Percentiles rank a stretch among this genome's conserved stretches.
phyloP scores from a whole-genome alignment of 75 land plant genomes.

The Picea glauca region DNA sequence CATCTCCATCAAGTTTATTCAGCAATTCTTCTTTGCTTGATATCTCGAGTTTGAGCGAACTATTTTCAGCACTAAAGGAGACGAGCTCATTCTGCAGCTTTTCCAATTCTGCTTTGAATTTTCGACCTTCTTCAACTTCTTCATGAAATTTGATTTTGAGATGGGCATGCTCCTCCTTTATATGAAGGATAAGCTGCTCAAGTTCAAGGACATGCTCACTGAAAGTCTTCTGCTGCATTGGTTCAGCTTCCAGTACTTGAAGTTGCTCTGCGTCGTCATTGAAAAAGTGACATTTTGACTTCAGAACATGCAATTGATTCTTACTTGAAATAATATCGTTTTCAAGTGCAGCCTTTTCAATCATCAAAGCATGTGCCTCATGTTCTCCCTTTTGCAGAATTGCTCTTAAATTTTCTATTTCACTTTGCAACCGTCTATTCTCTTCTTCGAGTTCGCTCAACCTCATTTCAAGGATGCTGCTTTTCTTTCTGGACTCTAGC shows the following conservation, averaged over 20 bases:
- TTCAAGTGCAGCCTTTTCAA: conserved; percentile 5
- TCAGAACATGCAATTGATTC: not conserved
- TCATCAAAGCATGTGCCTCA: not conserved
- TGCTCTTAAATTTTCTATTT: not conserved
- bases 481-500: not conserved
- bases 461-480: not conserved
- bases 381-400: not conserved
- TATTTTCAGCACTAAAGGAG: conserved; percentile 5
- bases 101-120: conserved; percentile 1
- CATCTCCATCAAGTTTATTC: conserved; percentile 1
- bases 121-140: conserved; percentile 2
- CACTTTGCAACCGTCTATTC: conserved; percentile 1
- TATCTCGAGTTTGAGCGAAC: conserved; percentile 6
- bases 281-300: conserved; percentile 1
- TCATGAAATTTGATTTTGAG: not conserved
- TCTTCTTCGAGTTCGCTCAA: not conserved
- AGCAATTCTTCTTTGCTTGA: conserved; percentile 2
- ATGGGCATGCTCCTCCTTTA: not conserved
- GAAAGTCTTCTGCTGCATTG: not conserved
- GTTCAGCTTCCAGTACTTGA: not conserved
- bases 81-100: conserved; percentile 4
- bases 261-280: not conserved
- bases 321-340: not conserved
- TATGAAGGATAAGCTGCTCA: not conserved
- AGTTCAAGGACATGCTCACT: not conserved